Evolutionary conservation across 2,329 filamentous ascomycete genomes (phyloP).

Genomic region (Podosphaera xanthii): DNA sequence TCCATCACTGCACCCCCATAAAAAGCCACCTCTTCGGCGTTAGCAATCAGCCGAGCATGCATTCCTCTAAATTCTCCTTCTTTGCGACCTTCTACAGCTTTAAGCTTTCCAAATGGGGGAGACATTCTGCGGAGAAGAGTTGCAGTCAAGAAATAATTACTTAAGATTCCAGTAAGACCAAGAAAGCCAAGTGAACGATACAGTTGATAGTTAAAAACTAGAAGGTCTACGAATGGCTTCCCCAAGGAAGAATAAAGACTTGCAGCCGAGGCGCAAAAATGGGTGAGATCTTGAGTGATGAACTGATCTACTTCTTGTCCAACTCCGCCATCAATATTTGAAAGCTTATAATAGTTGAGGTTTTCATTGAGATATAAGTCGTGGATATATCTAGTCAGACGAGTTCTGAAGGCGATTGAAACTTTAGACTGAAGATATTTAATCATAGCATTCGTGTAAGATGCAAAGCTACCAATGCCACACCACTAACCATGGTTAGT

Average conservation of each 20-base stretch:
- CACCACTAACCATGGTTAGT: conserved; percentile 40
- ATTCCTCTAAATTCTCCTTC: conserved; percentile 88
- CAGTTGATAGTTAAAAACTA: conserved; percentile 95
- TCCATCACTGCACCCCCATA: conserved; percentile 93
- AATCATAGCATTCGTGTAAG: conserved; percentile 97
- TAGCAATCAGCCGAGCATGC: conserved; percentile 80
- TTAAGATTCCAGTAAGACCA: conserved; percentile 63
- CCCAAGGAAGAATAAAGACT: conserved; percentile 87
- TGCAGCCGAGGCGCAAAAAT: conserved; percentile 84
- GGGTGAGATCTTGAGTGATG: conserved; percentile 87
- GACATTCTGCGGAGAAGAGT: conserved; percentile 73
- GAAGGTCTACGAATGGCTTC: conserved; percentile 93
- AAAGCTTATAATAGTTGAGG: conserved; percentile 86
- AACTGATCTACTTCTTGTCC: conserved; percentile 87
- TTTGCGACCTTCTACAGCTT: conserved; percentile 82
- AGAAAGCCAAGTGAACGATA: conserved; percentile 78
- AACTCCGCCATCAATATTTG: conserved; percentile 79
- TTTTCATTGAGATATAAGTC: conserved; percentile 90
- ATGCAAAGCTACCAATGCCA: conserved; percentile 75
- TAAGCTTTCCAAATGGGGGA: conserved; percentile 88
- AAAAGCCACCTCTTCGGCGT: conserved; percentile 93
- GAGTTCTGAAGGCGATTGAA: conserved; percentile 89
- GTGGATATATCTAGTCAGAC: conserved; percentile 88
- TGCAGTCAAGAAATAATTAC: conserved; percentile 87
- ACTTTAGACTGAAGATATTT: conserved; percentile 96